Evolutionary conservation across 2,329 filamentous ascomycete species (phyloP).

Genomic region (Allantophomopsis cytisporea): DNA sequence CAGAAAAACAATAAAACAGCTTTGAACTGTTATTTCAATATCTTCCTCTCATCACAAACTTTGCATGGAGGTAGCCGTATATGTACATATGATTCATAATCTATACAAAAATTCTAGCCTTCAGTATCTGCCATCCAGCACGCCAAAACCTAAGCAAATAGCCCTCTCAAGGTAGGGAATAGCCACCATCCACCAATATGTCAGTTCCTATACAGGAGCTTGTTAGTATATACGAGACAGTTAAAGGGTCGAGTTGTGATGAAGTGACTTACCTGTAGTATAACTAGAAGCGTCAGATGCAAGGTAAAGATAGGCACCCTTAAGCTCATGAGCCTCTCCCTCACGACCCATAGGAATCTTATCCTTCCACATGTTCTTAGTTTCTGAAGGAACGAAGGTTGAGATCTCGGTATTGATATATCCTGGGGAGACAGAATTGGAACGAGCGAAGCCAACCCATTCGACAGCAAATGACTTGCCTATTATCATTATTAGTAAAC

Average conservation of each 20-base stretch:
- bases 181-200: constrained; percentile 65
- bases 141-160: not conserved
- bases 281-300: constrained; percentile 74
- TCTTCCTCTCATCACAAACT: no score
- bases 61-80: no score
- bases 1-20: no score
- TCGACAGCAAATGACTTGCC: constrained; percentile 61
- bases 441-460: constrained; percentile 62
- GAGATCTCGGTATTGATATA: constrained; percentile 67
- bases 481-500: constrained; percentile 14
- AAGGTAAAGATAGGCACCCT: constrained; percentile 72
- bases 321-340: constrained; percentile 60
- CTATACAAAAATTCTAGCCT: no score
- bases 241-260: not conserved
- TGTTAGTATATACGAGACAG: not conserved
- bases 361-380: constrained; percentile 59
- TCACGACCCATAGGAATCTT: constrained; percentile 74
- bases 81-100: no score
- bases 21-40: no score
- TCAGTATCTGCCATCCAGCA: no score
- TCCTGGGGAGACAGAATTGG: constrained; percentile 60
- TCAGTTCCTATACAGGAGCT: constrained; percentile 25
- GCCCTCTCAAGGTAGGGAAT: constrained; percentile 33
- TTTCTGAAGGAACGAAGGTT: constrained; percentile 48
- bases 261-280: constrained; percentile 44